Percentiles rank a stretch among this genome's conserved stretches.
Conservation (phyloP, 352 stramenopile genomes). For the Pythium rhizo-oryzae region DNA sequence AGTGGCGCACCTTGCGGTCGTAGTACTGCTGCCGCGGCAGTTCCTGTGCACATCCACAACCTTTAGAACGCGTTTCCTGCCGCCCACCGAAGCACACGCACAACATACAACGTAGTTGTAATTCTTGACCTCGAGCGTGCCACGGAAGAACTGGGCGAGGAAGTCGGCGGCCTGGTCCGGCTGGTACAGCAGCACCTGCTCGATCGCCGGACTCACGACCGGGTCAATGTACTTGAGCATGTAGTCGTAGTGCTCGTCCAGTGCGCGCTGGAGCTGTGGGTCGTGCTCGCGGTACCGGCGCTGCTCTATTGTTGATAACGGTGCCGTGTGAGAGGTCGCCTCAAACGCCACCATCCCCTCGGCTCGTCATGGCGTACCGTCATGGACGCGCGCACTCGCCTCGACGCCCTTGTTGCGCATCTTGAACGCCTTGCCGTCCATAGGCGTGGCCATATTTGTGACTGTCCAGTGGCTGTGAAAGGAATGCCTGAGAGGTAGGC, state of each 20-base stretch:
- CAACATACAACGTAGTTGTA: slow-evolving; percentile 81
- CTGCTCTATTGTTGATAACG: slow-evolving; percentile 43
- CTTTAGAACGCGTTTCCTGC: no score
- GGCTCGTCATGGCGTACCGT: slow-evolving; percentile 34
- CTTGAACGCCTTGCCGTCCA: slow-evolving; percentile 45
- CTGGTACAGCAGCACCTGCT: slow-evolving; percentile 74
- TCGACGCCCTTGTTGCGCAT: slow-evolving; percentile 58
- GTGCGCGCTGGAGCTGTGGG: slow-evolving; percentile 41
- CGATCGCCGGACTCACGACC: slow-evolving; percentile 59
- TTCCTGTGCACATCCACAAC: no score
- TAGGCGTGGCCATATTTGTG: slow-evolving; percentile 14
- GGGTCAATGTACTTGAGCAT: slow-evolving; percentile 70
- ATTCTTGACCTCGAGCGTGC: slow-evolving; percentile 69
- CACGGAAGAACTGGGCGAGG: slow-evolving; percentile 61
- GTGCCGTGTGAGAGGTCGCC: not conserved
- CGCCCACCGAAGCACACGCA: no score
- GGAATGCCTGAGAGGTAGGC: no score
- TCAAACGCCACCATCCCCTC: no score
- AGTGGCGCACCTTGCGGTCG: slow-evolving; percentile 74
- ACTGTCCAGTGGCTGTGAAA: no score
- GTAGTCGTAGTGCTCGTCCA: slow-evolving; percentile 73
- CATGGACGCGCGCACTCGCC: slow-evolving; percentile 49
- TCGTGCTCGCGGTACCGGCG: slow-evolving; percentile 59
- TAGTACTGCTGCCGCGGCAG: slow-evolving; percentile 72
- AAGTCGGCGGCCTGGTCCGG: slow-evolving; percentile 76